Base-by-base conservation (phyloP, 2,329 filamentous ascomycete genomes). In the Lecanicillium sp. region DNA sequence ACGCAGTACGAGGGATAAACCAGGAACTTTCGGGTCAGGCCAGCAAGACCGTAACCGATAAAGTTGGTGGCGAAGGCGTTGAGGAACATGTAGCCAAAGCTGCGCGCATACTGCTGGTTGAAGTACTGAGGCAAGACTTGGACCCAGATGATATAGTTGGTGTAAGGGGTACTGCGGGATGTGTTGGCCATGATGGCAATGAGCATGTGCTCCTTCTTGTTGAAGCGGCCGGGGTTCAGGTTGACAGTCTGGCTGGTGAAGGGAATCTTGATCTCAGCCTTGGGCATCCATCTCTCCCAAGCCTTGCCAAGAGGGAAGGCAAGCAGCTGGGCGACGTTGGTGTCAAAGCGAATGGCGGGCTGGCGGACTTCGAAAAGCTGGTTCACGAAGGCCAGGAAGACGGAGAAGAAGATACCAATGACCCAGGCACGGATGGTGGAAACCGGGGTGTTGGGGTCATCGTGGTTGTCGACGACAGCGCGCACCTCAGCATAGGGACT, bases 151-250 rank as follows among this genome's bases (percentile, higher is more conserved):
- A 68, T 65, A 46, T 64, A 60, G 46, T 59, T 47, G 3, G 65
- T 67, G 47, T 68, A 69, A 0, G 64, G 64, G 5, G 54, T 51
- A 39, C 58, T 58, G 47, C 54, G 62, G 15, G 60, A 59, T 7
- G 65, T 66, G 51, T 77, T 75, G 36, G 76, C 69, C 64, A 70
- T 68, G 49, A 69, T 65, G 29, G 64, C 64, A 42, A 72, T 66
- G 22, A 73, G 53, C 55, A 68, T 66, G 52, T 73, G 69, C 51
- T 73, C 69, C 52, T 73, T 73, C 46, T 62, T 63, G 45, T 63
- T 68, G 51, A 72, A 72, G 2, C 60, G 61, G 4, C 66, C 65
- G 0, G 68, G 65, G 45, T 69, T 71, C n/a, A 68, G 54, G 13
- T 54, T 61, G 12, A 53, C 42, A 3, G 58, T 59, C 42, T 52